Evolutionary conservation across 208 protist species (phyloP), one percentile per base, ranked within the genome.

Genomic region (Blechomonas ayalai): DNA sequence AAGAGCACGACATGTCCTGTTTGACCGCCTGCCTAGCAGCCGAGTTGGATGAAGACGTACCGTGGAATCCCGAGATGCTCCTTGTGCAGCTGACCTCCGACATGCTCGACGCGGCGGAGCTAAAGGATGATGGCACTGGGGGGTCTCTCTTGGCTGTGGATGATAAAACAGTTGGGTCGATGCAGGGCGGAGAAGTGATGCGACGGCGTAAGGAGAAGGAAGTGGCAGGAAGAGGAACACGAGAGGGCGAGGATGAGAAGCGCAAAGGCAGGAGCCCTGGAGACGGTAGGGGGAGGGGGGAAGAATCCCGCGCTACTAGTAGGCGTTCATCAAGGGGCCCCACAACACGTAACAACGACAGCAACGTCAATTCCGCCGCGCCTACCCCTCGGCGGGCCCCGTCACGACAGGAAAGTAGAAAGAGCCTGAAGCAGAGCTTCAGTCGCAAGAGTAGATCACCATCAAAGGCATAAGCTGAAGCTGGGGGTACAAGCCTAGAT

Each of bases 31-130:
- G 70, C 37, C 79, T 94, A 20, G 60, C 72, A 34, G 76, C 69
- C 31, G 69, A 89, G 47, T 57, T 94, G 12, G 85, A 94, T 47
- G 85, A 94, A 59, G 85, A 94, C 36, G 67, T 76, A 12, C 32
- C 67, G 52, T 94, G 85, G 82, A 87, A 91, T 46, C 81, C 85
- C 10, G 79, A 94, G 8, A 87, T 90, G 82, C 63, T 94, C 27
- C 66, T 94, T 9, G 81, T 90, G 40, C 82, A 90, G 64, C 79
- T 94, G 31, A 91, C 79, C 16, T 94, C 85, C 1, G 81, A 90
- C 40, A 61, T 94, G 66, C 57, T 74, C 18, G 85, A 93, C 47
- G 78, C 75, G 10, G 69, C 62, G 1, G 73, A 87, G 59, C 26
- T 52, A 23, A 58, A 52, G 36, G 29, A 18, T 20, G 59, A 62